A percentile compares a stretch with the other conserved stretches of the same genome.
phyloP scores from a whole-genome alignment of 106 monocot genomes.

The Triglochin maritima region DNA sequence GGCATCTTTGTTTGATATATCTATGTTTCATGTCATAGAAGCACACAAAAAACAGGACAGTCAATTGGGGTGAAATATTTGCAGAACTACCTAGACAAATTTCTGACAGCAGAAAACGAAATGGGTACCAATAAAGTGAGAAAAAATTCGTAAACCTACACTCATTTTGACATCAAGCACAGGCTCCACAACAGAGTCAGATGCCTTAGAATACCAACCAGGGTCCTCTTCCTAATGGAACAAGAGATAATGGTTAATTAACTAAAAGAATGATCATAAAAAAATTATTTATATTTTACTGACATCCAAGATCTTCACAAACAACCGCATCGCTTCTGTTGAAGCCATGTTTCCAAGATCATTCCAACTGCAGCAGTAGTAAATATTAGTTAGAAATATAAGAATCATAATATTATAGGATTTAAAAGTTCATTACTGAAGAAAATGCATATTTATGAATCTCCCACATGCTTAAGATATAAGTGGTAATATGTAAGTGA shows the following conservation, averaged over 20 bases:
- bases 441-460: no score
- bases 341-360: conserved; percentile 95
- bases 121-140: no score
- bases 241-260: background rate
- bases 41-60: no score
- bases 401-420: background rate
- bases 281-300: conserved; percentile 1
- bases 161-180: conserved; percentile 48
- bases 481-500: no score
- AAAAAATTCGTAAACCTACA: conserved; percentile 26
- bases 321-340: conserved; percentile 97
- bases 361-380: conserved; percentile 68
- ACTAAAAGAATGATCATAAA: background rate
- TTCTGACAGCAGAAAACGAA: no score
- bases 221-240: conserved; percentile 88
- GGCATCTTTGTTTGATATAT: no score
- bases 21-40: no score
- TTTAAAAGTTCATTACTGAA: no score
- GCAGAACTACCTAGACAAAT: no score
- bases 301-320: conserved; percentile 97
- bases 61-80: no score
- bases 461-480: no score
- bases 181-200: conserved; percentile 45
- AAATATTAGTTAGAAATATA: background rate
- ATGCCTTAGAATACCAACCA: conserved; percentile 77